Evolutionary conservation across 2,329 filamentous ascomycete species (phyloP).

Genomic region (Penicillium sp.): DNA sequence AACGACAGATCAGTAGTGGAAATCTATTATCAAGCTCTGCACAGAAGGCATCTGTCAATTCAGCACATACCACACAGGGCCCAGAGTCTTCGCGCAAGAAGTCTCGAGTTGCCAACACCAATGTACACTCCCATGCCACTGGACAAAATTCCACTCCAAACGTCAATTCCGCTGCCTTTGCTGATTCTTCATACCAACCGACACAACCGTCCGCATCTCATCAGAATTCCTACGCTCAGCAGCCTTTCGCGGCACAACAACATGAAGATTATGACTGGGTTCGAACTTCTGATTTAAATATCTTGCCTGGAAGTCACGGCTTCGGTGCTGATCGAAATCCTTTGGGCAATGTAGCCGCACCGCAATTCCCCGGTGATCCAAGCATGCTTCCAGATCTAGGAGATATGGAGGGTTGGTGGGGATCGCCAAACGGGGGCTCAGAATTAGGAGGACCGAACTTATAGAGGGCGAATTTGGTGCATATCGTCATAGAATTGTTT

Average conservation of each 20-base stretch:
- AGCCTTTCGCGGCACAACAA: conserved; percentile 15
- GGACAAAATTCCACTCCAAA: neutral
- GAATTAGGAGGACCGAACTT: conserved; percentile 16
- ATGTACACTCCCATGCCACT: neutral
- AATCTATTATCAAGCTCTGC: conserved; percentile 12
- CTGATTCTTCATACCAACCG: conserved; percentile 4
- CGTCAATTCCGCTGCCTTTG: neutral
- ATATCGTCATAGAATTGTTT: neutral
- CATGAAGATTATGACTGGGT: conserved; percentile 32
- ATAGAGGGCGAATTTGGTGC: conserved; percentile 5
- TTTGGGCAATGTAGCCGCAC: conserved; percentile 6
- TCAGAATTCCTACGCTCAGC: conserved; percentile 7
- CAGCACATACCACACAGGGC: conserved; percentile 1
- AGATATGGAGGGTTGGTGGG: conserved; percentile 38
- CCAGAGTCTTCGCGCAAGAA: conserved; percentile 25
- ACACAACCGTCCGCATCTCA: conserved; percentile 4
- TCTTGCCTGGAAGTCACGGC: conserved; percentile 24
- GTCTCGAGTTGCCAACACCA: conserved; percentile 15
- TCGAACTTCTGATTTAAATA: conserved; percentile 25
- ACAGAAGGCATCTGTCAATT: neutral
- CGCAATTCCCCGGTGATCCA: conserved; percentile 14
- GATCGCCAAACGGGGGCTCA: conserved; percentile 16
- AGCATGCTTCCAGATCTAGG: conserved; percentile 23
- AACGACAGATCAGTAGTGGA: conserved; percentile 30
- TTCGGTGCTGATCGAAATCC: conserved; percentile 5